A percentile compares a stretch with the other conserved stretches of the same genome.
Evolutionary conservation across 352 stramenopile species (phyloP).

Genomic region (Pythium grandisporangium): DNA sequence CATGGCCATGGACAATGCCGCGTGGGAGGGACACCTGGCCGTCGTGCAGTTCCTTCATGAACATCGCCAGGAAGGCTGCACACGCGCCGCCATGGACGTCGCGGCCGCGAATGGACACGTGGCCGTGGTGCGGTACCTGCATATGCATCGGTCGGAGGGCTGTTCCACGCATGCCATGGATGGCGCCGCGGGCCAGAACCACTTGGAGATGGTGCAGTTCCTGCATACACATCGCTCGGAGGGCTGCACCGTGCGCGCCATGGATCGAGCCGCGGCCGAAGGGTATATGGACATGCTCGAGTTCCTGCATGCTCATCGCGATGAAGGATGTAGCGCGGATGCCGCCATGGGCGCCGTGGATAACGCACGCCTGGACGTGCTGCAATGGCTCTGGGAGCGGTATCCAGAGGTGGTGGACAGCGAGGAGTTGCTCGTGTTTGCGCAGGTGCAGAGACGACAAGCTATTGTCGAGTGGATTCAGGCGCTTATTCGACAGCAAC

Average conservation of each 20-base stretch:
- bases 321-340: conserved; percentile 14
- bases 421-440: conserved; percentile 4
- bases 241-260: conserved; percentile 25
- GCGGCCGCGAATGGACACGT: conserved; percentile 45
- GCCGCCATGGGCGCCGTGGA: conserved; percentile 11
- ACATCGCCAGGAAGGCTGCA: conserved; percentile 46
- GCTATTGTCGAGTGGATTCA: background rate
- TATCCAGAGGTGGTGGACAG: conserved; percentile 8
- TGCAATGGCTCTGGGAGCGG: conserved; percentile 13
- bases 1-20: conserved; percentile 55
- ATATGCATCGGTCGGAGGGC: conserved; percentile 37
- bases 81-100: conserved; percentile 45
- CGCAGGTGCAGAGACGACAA: conserved; percentile 1
- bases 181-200: conserved; percentile 35
- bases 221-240: conserved; percentile 42
- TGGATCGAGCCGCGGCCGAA: conserved; percentile 15
- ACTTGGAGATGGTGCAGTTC: conserved; percentile 43
- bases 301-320: conserved; percentile 10
- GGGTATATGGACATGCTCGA: conserved; percentile 16
- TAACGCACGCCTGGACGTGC: conserved; percentile 7
- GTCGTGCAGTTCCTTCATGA: conserved; percentile 52
- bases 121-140: conserved; percentile 43
- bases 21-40: conserved; percentile 38
- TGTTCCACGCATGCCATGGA: conserved; percentile 60
- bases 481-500: background rate